These are phyloP conservation scores for Oryza nivara DNA, from an alignment of 176 grass and related monocot species.

Conservation along the genomic window DNA sequence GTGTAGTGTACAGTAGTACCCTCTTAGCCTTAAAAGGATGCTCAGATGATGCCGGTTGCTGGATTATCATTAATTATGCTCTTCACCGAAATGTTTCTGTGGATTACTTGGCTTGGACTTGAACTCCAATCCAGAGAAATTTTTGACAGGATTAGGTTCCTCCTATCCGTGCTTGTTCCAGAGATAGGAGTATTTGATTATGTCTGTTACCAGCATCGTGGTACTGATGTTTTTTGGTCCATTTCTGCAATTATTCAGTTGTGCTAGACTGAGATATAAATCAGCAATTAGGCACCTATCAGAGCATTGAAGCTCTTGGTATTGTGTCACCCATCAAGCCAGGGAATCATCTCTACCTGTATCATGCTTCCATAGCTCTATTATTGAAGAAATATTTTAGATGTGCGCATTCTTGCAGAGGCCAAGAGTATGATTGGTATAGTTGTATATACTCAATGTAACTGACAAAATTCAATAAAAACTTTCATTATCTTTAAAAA, in stretches of 20 bases:
- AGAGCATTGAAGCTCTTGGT: background rate
- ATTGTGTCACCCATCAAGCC: constrained; percentile 24
- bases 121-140: background rate
- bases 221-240: background rate
- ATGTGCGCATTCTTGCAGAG: too few relatives aligned
- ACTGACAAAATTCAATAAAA: too few relatives aligned
- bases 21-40: background rate
- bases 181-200: too few relatives aligned
- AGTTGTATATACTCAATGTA: too few relatives aligned
- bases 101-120: background rate
- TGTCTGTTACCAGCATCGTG: background rate
- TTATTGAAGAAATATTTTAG: background rate
- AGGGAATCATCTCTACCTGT: background rate
- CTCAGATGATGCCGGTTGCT: constrained; percentile 1
- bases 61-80: background rate
- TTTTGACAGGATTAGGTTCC: background rate
- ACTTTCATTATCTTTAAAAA: too few relatives aligned
- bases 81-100: background rate
- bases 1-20: too few relatives aligned
- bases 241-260: constrained; percentile 22
- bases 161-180: constrained; percentile 2
- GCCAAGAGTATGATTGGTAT: too few relatives aligned
- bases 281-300: background rate
- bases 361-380: background rate
- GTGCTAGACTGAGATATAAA: background rate